Base-by-base conservation (phyloP, 768 basidiomycete species). In the Pleurotus citrinopileatus region DNA sequence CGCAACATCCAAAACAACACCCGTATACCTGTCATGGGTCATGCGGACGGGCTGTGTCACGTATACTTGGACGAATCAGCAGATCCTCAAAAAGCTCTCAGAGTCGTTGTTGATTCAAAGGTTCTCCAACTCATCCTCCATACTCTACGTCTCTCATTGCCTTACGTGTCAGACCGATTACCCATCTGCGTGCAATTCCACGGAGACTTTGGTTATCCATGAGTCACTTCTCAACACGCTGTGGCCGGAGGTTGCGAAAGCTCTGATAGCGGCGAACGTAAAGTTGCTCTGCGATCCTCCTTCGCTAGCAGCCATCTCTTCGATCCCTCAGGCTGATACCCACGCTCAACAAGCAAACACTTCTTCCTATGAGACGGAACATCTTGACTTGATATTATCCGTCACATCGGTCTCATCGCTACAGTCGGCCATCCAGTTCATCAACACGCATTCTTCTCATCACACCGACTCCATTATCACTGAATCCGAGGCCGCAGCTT, bases 21-120 rank as follows among this genome's bases (percentile, higher is more conserved):
- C 0, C 79, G 89, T 55, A 98, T 99, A 56, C 89, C 97, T 2
- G 97, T 99, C 40, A 98, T 99, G 94, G 97, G 97, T 1, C 97
- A 99, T 64, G 95, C 97, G 5, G 97, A 99, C 68, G 97, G 97
- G 1, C 73, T 98, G 7, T 99, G 97, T 67, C 82, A 85, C 17
- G 83, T 97, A 4, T 98, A 87, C 67, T 71, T 99, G 4, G 96
- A 99, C 67, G 86, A 89, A 60, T 74, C 78, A 25, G 95, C 95
- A 0, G 82, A 89, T 59, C 61, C 73, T 34, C 80, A 84, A 54
- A 98, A 94, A 67, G 93, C 95, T 0, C 73, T 87, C 36, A 78
- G 93, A 19, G 76, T 99, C 4, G 84, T 86, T 0, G 72, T 96
- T 3, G 97, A 99, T 66, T 88, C 94, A 23, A 99, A 99, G 80